A percentile compares a stretch with the other conserved stretches of the same genome.
Conservation (phyloP, 192 early-diverging fungal genomes). For the Umbelopsis ramanniana region DNA sequence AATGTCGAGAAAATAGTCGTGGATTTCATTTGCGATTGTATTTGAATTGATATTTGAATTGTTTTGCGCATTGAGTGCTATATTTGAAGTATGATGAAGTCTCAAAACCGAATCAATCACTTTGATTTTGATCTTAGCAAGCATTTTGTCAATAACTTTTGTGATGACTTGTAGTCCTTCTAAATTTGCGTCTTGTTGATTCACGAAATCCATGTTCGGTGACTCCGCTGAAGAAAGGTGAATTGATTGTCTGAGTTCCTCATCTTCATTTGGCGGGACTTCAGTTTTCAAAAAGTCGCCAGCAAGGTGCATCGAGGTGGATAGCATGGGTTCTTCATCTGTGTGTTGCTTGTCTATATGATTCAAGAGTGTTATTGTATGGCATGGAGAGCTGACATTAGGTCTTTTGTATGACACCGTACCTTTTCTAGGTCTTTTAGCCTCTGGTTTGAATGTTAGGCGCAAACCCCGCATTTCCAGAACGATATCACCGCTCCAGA, state of each 20-base stretch:
- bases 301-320: slow-evolving; percentile 86
- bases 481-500: slow-evolving; percentile 79
- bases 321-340: slow-evolving; percentile 67
- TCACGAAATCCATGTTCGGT: slow-evolving; percentile 6
- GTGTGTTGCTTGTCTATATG: slow-evolving; percentile 28
- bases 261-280: slow-evolving; percentile 64
- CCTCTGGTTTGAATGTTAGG: slow-evolving; percentile 53
- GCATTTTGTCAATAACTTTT: slow-evolving; percentile 82
- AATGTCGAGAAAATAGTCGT: slow-evolving; percentile 60
- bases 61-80: slow-evolving; percentile 30
- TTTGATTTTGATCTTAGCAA: slow-evolving; percentile 78
- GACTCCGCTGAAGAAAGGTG: slow-evolving; percentile 44
- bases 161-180: slow-evolving; percentile 79
- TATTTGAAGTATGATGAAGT: slow-evolving; percentile 50
- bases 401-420: slow-evolving; percentile 58
- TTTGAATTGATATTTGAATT: not conserved
- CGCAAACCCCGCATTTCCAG: slow-evolving; percentile 73
- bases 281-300: slow-evolving; percentile 83
- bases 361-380: slow-evolving; percentile 42
- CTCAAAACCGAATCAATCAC: slow-evolving; percentile 58
- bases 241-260: slow-evolving; percentile 57
- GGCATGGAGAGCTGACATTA: slow-evolving; percentile 67
- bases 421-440: slow-evolving; percentile 30
- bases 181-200: slow-evolving; percentile 36
- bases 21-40: not conserved